Base-by-base conservation (phyloP, 139 green algal species). In the Auxenochlorella pyrenoidosa region DNA sequence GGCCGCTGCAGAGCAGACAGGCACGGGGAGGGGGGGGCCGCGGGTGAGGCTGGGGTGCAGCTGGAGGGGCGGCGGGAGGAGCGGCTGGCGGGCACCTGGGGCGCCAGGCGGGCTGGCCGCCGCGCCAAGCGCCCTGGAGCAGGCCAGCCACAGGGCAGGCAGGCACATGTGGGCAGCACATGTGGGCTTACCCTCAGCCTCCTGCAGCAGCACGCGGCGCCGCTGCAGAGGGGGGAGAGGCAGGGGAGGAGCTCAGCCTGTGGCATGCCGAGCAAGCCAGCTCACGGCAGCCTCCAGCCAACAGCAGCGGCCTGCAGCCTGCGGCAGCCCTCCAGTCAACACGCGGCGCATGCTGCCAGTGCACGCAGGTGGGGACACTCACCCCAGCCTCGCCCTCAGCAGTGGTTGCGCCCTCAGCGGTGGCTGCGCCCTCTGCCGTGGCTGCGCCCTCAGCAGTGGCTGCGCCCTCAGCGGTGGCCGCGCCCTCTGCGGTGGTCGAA, bases 161-260 rank as follows among this genome's bases (percentile, higher is more conserved):
- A 30, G 30, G 3, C 18, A 54, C 40, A 51, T 38, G 15, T 22
- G 18, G 41, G 28, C 71, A 34, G 12, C 21, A 2, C 2, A 26
- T 5, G 1, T 22, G 68, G 12, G 8, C 79, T 72, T 36, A 73
- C 54, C 79, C 79, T 84, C 79, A 0, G 79, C 79, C 58, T 84
- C 79, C 79, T 84, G 79, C 79, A 84, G 79, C 54, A 84, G 79
- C 79, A 84, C 79, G 34, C 79, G 79, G 13, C 79, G 79, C 36
- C 79, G 34, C 70, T 65, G 43, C 75, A 41, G 40, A 81, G 41
- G 6, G 36, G 40, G 5, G 38, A 2, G 10, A 26, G 70, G 70
- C 3, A 13, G 12, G 65, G 30, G 70, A 54, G 10, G 47, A 54
- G 47, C 47, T 54, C 8, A 54, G 47, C 47, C 6, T 10, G 10